Evolutionary conservation across 768 basidiomycete genomes (phyloP), one percentile per base, ranked within the genome.

Genomic region (Paxillus involutus): DNA sequence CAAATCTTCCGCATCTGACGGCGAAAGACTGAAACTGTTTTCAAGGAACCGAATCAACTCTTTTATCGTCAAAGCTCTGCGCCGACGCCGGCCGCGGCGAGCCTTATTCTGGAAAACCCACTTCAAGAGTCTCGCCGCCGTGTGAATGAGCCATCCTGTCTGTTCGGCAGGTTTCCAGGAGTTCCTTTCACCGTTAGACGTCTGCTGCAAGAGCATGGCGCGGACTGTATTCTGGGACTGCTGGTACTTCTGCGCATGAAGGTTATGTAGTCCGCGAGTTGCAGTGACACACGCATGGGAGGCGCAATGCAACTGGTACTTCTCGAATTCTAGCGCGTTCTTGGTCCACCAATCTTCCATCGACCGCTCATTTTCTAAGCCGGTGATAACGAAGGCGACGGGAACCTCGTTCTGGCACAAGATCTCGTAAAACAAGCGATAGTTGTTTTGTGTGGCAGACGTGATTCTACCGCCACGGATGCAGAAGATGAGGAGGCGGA

Each of bases 201-300:
- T 60, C 49, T 61, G 59, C 24, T 39, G 51, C 24, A 63, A 47
- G 35, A 66, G 62, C 57, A 65, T 53, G 12, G 48, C 44, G 53
- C 64, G 63, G 13, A 72, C 30, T 19, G 51, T 61, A 49, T 13
- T 29, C 49, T 59, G 72, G 9, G 75, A 77, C 48, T 71, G 61
- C 11, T 61, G 52, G 50, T 76, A 77, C 45, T 64, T 71, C 7
- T 52, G 51, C 24, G 59, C 55, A 26, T 67, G 62, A 30, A 47
- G 60, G 30, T 63, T 41, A 0, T 65, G 52, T 47, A 60, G 57
- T 21, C 74, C 66, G 26, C 59, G 59, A 24, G 45, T 72, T 3
- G 74, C 71, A 3, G 74, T 77, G 56, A 78, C 55, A 51, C 78
- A 78, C 0, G 68, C 75, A 16, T 75, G 69, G 4, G 71, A 73